phyloP scores from a whole-genome alignment of 257 asterid genomes.

The Nicotiana benthamiana region DNA sequence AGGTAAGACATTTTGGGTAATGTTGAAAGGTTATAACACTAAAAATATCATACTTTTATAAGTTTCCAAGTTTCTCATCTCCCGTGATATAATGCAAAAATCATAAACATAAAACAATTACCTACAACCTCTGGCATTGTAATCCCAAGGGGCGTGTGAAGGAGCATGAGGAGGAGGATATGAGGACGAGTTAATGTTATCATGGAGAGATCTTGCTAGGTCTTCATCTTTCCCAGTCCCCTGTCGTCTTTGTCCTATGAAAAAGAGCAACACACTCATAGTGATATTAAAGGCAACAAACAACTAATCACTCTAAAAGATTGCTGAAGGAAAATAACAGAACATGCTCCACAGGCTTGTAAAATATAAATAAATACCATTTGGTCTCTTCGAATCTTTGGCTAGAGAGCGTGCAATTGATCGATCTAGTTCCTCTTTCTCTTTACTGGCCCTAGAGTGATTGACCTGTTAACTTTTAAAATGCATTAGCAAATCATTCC shows the following conservation, averaged over 20 bases:
- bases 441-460: slow-evolving; percentile 47
- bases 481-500: not conserved
- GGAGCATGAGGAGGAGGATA: slow-evolving; percentile 15
- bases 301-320: not conserved
- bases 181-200: slow-evolving; percentile 38
- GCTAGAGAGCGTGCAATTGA: slow-evolving; percentile 74
- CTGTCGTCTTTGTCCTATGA: slow-evolving; percentile 47
- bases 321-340: not conserved
- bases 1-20: not conserved
- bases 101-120: slow-evolving; percentile 12
- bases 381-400: slow-evolving; percentile 62
- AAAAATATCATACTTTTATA: too few relatives aligned
- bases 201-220: slow-evolving; percentile 41
- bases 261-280: not conserved
- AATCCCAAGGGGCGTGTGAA: slow-evolving; percentile 38
- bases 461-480: slow-evolving; percentile 44
- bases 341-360: not conserved
- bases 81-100: not conserved
- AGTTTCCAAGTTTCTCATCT: not conserved
- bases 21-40: not conserved
- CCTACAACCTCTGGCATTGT: slow-evolving; percentile 52
- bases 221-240: slow-evolving; percentile 43
- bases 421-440: slow-evolving; percentile 75
- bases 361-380: slow-evolving; percentile 27
- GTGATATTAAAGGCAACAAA: not conserved